These are phyloP conservation scores for Aspergillus sp. DNA, from an alignment of 2,329 filamentous ascomycete genomes.

Conservation along the genomic window DNA sequence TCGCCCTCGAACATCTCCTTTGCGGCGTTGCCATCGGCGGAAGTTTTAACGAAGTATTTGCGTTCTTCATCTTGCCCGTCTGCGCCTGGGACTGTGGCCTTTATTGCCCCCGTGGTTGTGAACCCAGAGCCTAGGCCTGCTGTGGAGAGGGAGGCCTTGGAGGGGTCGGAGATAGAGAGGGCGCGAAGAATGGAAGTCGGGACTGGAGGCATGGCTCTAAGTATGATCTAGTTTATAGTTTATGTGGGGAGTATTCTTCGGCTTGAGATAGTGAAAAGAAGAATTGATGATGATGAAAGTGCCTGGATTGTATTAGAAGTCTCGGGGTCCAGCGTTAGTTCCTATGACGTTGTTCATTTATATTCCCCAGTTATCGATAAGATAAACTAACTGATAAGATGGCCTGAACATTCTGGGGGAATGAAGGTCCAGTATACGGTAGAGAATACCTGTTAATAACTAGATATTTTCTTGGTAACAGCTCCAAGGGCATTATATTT, in stretches of 20 bases:
- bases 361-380: not conserved
- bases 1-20: slow-evolving; percentile 62
- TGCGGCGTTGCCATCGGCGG: slow-evolving; percentile 31
- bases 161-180: slow-evolving; percentile 36
- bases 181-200: slow-evolving; percentile 38
- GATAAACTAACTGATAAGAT: not conserved
- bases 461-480: too few relatives aligned
- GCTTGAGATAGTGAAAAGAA: not conserved
- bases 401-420: too few relatives aligned
- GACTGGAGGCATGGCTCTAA: slow-evolving; percentile 28
- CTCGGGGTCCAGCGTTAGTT: not conserved
- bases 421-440: too few relatives aligned
- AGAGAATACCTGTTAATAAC: too few relatives aligned
- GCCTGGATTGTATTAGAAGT: not conserved
- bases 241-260: not conserved
- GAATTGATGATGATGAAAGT: not conserved
- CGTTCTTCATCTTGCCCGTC: slow-evolving; percentile 27
- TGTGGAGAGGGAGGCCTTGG: slow-evolving; percentile 35
- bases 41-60: slow-evolving; percentile 44
- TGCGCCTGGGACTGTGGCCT: slow-evolving; percentile 26
- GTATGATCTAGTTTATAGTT: not conserved
- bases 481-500: not conserved
- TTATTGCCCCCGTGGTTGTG: slow-evolving; percentile 45
- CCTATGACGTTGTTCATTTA: not conserved
- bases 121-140: slow-evolving; percentile 45